phyloP scores from a whole-genome alignment of 306 rosid genomes.

The Lotus japonicus region DNA sequence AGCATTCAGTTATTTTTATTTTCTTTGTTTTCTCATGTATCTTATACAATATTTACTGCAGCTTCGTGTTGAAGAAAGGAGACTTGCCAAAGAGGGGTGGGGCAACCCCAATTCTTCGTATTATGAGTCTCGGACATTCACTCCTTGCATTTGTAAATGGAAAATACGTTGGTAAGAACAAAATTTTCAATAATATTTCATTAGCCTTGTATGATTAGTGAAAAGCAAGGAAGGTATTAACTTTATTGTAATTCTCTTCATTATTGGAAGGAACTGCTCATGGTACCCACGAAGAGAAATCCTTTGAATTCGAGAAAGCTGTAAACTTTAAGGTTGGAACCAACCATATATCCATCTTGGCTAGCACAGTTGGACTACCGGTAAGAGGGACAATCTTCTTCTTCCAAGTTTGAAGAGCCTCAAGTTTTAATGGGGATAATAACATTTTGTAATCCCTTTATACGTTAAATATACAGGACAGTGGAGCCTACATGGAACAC shows the following conservation, averaged over 20 bases:
- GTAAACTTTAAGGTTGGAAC: constrained; percentile 38
- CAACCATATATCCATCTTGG: constrained; percentile 51
- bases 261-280: constrained; percentile 47
- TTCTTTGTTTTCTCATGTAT: background rate
- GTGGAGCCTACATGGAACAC: constrained; percentile 96
- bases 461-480: constrained; percentile 43
- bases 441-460: too few species aligned
- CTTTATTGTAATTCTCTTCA: background rate
- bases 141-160: constrained; percentile 57
- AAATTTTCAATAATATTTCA: background rate
- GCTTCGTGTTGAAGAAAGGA: constrained; percentile 38
- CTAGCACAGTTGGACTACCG: constrained; percentile 59
- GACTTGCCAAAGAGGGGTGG: constrained; percentile 45
- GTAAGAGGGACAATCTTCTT: constrained; percentile 34
- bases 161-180: constrained; percentile 51
- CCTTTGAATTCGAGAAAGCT: constrained; percentile 35
- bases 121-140: constrained; percentile 73
- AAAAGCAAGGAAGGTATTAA: background rate
- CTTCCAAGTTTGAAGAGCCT: too few species aligned
- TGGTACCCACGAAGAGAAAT: constrained; percentile 60
- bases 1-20: too few species aligned
- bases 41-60: constrained; percentile 16
- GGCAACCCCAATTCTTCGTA: constrained; percentile 40
- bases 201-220: background rate
- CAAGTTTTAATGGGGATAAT: too few species aligned